Base-by-base conservation (phyloP, 805 yeast genomes). In the Teunomyces panamensis region DNA sequence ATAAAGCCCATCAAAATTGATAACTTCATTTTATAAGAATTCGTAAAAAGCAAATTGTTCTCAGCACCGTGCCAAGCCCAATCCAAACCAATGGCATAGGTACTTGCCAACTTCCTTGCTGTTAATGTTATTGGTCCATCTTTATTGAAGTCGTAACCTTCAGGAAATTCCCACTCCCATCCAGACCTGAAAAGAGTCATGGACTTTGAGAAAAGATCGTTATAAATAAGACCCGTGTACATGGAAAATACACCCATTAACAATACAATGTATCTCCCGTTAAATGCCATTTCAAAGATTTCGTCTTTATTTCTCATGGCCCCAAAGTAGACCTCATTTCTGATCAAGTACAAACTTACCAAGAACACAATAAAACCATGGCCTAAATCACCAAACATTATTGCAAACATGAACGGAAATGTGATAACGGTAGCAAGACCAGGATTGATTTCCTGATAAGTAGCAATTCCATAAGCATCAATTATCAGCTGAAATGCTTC, bases 301-400 rank as follows among this genome's bases (percentile, higher is more conserved):
- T 94, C 99, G 62, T 89, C 97, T 60, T 91, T 79, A 39, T 59
- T 53, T 59, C 85, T 80, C 75, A 83, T 77, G 43, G 74, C 75
- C 20, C 78, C 84, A 45, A 94, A 79, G 53, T 78, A 75, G 52
- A 75, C 78, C 67, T 94, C 99, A 63, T 86, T 84, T 43, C 83
- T 54, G 9, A 94, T 90, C 53, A 94, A 72, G 28, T 71, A 67
- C 45, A 81, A 68, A 1, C 95, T 96, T 13, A 89, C 88, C 48
- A 86, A 66, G 46, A 85, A 78, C 66, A 94, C 73, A 42, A 94
- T 80, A 50, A 90, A 79, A 5, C 99, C 99, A 72, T 94, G 99
- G 11, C 99, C 99, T 49, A 91, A 65, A 73, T 94, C 99, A 75
- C 99, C 99, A 75, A 94, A 94, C 99, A 94, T 94, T 59, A 94